Evolutionary conservation across 805 yeast genomes (phyloP), one percentile per base, ranked within the genome.

Genomic region (Saccharomycopsis guyanensis): DNA sequence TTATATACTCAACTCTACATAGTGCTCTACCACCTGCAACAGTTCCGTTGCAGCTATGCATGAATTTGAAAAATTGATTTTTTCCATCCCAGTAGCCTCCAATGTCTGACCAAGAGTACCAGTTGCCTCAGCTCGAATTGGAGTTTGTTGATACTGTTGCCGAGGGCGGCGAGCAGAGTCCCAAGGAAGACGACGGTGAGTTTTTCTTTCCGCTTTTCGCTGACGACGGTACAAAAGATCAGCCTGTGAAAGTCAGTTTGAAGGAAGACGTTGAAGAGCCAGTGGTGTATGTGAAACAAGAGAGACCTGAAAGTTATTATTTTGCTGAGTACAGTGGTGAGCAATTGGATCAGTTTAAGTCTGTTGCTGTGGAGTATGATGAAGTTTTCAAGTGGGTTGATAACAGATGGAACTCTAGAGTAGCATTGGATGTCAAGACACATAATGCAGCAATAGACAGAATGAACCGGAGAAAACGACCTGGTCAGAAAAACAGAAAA

Each of bases 201-300:
- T 43, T 50, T 34, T 43, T 36, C 23, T 50, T 50, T 37, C 51
- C 51, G 13, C 39, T 50, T 27, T 50, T 50, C 32, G 50, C 49
- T 15, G 35, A 43, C 10, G 44, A 22, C 2, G 20, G 12, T 6
- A 12, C 29, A 2, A 18, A 23, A 15, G 15, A 18, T 15, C 19
- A 22, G 3, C 22, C n/a, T 3, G 35, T 43, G 38, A 50, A 50
- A 25, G 49, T 47, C 19, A 24, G 49, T 13, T 38, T 47, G 32
- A 47, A 50, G 8, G 51, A 47, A 12, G n/a, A 37, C 13, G 34
- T 15, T 2, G 48, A 35, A 15, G 39, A 35, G 19, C 22, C 13
- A 13, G 35, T n/a, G 12, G 41, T 32, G 5, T 5, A 20, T 12
- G 35, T 40, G 6, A 23, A 23, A 13, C 50, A 39, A 34, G 15